Percentiles rank a stretch among this genome's conserved stretches.
Evolutionary conservation across 2,329 filamentous ascomycete species (phyloP).

Genomic region (Penicillium sp.): DNA sequence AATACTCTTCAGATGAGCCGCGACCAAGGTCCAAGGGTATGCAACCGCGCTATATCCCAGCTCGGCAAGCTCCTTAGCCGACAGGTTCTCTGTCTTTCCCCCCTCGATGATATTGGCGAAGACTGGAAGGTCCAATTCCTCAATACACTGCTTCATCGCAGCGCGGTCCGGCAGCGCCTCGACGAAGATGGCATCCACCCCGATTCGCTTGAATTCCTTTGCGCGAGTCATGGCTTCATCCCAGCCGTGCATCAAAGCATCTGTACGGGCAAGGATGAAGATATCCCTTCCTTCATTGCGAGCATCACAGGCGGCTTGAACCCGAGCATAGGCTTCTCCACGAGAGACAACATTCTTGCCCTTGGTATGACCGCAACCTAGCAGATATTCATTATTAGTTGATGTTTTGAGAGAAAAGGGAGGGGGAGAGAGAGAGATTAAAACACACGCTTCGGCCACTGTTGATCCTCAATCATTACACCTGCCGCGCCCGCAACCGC

Average conservation of each 20-base stretch:
- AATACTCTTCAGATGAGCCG: slow-evolving; percentile 49
- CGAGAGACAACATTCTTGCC: slow-evolving; percentile 53
- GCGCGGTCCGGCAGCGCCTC: slow-evolving; percentile 52
- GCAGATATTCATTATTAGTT: background rate
- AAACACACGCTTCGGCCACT: slow-evolving; percentile 53
- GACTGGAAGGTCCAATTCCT: slow-evolving; percentile 45
- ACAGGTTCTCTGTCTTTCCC: slow-evolving; percentile 48
- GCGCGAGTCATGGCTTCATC: slow-evolving; percentile 52
- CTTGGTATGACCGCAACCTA: slow-evolving; percentile 53
- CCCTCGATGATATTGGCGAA: slow-evolving; percentile 53
- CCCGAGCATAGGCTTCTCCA: slow-evolving; percentile 52
- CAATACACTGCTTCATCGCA: slow-evolving; percentile 45
- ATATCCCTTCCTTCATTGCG: slow-evolving; percentile 52
- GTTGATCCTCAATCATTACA: slow-evolving; percentile 54
- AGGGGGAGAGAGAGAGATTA: too few species aligned
- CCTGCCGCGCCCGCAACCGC: slow-evolving; percentile 46
- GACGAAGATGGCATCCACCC: slow-evolving; percentile 52
- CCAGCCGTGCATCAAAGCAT: slow-evolving; percentile 44
- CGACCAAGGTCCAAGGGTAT: slow-evolving; percentile 52
- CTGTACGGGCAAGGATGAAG: slow-evolving; percentile 52
- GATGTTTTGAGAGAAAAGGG: background rate
- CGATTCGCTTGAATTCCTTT: slow-evolving; percentile 48
- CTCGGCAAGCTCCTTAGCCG: slow-evolving; percentile 42
- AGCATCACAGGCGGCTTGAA: slow-evolving; percentile 53
- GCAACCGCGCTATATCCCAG: slow-evolving; percentile 49